Evolutionary conservation across 805 yeast species (phyloP).

Genomic region (Ogataea glucozyma): DNA sequence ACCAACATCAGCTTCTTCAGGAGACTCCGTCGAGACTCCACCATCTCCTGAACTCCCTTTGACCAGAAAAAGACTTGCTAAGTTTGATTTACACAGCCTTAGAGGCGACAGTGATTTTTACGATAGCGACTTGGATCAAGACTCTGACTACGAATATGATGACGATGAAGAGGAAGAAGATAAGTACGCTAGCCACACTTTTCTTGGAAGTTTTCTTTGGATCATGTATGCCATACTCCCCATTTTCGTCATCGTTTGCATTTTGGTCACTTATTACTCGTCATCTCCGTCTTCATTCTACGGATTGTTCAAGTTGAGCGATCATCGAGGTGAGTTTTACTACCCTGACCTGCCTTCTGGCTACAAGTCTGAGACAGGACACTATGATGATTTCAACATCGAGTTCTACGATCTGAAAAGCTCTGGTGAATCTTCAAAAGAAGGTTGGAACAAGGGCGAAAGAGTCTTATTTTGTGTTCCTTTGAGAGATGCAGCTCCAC

Average conservation of each 20-base stretch:
- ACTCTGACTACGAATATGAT: conserved; percentile 11
- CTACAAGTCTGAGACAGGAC: conserved; percentile 25
- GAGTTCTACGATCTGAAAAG: conserved; percentile 73
- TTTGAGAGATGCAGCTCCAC: conserved; percentile 87
- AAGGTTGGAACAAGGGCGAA: conserved; percentile 81
- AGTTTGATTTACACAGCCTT: conserved; percentile 13
- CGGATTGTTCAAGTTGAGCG: conserved; percentile 5
- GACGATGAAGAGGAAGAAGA: conserved; percentile 17
- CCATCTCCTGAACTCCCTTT: conserved; percentile 14
- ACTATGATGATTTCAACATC: conserved; percentile 42
- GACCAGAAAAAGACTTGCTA: conserved; percentile 18
- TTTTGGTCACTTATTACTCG: conserved; percentile 16
- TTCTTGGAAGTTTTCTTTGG: conserved; percentile 22
- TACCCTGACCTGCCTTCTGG: conserved; percentile 40
- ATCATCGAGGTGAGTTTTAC: conserved; percentile 21
- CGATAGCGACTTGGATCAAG: conserved; percentile 12
- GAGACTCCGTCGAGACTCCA: conserved; percentile 11
- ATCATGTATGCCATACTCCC: conserved; percentile 26
- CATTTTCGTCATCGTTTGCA: conserved; percentile 14
- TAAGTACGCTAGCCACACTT: conserved; percentile 13
- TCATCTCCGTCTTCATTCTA: conserved; percentile 6
- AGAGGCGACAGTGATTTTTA: conserved; percentile 6
- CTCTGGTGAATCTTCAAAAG: conserved; percentile 55
- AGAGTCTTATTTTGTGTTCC: conserved; percentile 86
- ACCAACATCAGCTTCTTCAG: conserved; percentile 5